Percentiles rank a stretch among this genome's conserved stretches.
Evolutionary conservation across 352 stramenopile species (phyloP).

Genomic region (Blastocystis sp.): DNA sequence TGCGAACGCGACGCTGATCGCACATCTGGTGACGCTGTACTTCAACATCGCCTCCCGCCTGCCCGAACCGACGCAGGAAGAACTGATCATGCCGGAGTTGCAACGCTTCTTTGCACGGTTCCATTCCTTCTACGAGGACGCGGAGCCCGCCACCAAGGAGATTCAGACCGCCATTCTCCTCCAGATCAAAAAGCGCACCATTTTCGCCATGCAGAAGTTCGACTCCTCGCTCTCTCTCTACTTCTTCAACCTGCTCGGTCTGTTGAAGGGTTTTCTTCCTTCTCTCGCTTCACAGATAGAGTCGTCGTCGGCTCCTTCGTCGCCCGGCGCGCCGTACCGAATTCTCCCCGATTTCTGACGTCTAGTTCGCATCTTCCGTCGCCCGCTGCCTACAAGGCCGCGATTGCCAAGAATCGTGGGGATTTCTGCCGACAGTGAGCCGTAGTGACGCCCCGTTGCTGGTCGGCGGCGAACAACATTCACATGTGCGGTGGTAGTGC

Average conservation of each 20-base stretch:
- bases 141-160: background rate
- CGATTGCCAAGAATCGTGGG: conserved; percentile 37
- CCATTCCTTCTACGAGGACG: conserved; percentile 31
- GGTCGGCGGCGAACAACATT: conserved; percentile 56
- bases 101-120: conserved; percentile 25
- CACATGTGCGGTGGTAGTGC: conserved; percentile 64
- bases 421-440: conserved; percentile 15
- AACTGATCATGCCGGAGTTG: conserved; percentile 1
- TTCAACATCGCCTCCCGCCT: conserved; percentile 39
- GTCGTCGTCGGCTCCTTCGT: background rate
- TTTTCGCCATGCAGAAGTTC: conserved; percentile 40
- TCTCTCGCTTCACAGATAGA: conserved; percentile 4
- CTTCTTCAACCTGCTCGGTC: conserved; percentile 44
- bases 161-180: conserved; percentile 8
- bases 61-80: background rate
- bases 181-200: background rate
- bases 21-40: conserved; percentile 13
- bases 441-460: conserved; percentile 52
- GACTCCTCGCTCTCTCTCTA: conserved; percentile 42
- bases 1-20: conserved; percentile 43
- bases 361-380: conserved; percentile 23
- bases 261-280: background rate
- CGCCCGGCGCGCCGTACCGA: background rate
- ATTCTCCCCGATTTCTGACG: background rate
- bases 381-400: conserved; percentile 12